Evolutionary conservation across 179 eudicot genomes (phyloP), one percentile per base, ranked within the genome.

Genomic region (Patellifolia procumbens): DNA sequence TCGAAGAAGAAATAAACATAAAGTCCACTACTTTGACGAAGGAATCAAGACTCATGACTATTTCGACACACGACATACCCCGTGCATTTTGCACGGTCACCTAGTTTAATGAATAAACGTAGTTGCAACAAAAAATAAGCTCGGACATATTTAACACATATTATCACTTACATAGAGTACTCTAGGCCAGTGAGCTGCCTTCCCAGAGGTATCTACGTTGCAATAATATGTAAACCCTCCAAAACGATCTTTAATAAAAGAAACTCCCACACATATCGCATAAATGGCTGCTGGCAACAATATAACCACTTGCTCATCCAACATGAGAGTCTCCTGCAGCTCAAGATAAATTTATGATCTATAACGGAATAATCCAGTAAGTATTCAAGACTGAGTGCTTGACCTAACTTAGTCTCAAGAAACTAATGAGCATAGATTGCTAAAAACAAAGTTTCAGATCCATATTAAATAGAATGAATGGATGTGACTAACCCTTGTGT

Each of bases 221-320:
- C 78, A 71, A 79, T 72, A 45, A 66, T 84, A 72, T 34, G 70
- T 74, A 68, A 76, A 72, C 80, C 73, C 81, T 74, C 74, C 75
- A 68, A 39, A 78, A 77, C 81, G 75, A 64, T 76, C 72, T 34
- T 81, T 80, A 43, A 88, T 79, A 79, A 85, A 76, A 76, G 86
- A 72, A 85, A 84, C 82, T 72, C 99, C 99, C 79, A 84, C 81
- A 83, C 86, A 91, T 70, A 95, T 89, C 55, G 97, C 93, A 81
- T 76, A 91, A 68, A 86, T 73, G 79, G 98, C 96, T 56, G 91
- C 90, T 60, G 99, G 99, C 74, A 95, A 75, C 82, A 87, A 56
- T 69, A 80, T 72, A 61, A 86, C 88, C 77, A 90, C 63, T 53
- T 76, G 87, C 81, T 88, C 89, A 83, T 93, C 87, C 85, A 93